Conservation (phyloP, 495 filamentous ascomycete species). For the Neurospora sp. region DNA sequence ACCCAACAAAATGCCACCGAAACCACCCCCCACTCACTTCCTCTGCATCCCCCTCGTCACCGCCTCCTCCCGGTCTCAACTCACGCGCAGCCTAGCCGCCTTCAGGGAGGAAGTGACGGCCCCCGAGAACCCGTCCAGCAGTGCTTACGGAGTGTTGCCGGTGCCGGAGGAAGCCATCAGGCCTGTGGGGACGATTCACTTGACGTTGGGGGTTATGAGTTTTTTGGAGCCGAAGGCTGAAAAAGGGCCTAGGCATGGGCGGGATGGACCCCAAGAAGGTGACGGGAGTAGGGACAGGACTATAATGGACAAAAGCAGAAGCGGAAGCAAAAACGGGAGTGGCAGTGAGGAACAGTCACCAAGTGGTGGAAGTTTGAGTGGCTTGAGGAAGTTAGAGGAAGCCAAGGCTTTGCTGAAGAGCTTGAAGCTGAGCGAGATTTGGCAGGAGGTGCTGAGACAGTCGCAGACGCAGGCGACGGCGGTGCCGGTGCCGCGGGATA, state of each 20-base stretch:
- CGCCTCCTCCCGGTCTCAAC: conserved; percentile 47
- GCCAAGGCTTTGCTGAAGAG: conserved; percentile 46
- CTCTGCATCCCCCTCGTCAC: conserved; percentile 75
- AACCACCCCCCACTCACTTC: conserved; percentile 64
- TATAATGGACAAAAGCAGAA: no score
- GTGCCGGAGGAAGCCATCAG: conserved; percentile 54
- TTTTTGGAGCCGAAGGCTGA: conserved; percentile 45
- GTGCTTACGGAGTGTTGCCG: conserved; percentile 18
- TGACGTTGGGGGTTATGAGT: conserved; percentile 84
- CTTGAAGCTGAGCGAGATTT: conserved; percentile 43
- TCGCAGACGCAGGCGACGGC: conserved; percentile 5
- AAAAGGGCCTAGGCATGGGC: no score
- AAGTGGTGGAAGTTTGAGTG: neutral
- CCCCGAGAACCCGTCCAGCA: neutral
- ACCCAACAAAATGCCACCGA: conserved; percentile 5
- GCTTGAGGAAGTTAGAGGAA: conserved; percentile 31
- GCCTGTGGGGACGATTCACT: conserved; percentile 70
- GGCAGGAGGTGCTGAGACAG: conserved; percentile 16
- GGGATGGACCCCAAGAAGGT: neutral
- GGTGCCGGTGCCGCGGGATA: neutral
- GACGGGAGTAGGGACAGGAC: neutral
- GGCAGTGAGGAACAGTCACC: neutral
- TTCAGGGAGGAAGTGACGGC: conserved; percentile 50
- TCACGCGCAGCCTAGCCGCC: conserved; percentile 46
- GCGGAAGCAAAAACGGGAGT: no score